Evolutionary conservation across 2,329 filamentous ascomycete genomes (phyloP).

Genomic region (Neurospora sp.): DNA sequence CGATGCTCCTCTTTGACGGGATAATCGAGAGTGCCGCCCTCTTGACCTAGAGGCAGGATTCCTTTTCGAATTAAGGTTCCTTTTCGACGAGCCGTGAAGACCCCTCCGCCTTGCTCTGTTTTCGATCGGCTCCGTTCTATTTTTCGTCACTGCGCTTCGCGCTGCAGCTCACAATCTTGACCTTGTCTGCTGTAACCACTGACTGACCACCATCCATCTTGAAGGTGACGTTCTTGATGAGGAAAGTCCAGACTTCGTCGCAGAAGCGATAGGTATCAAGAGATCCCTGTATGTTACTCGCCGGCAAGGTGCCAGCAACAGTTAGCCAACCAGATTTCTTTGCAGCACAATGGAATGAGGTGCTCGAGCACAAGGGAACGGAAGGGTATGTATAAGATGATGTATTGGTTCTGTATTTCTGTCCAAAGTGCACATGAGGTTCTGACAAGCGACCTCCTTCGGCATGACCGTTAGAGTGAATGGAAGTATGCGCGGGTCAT

Average conservation of each 20-base stretch:
- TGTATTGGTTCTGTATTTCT: background rate
- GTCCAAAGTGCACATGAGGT: background rate
- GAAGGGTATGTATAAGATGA: background rate
- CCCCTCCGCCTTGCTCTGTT: background rate
- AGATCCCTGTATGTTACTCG: constrained; percentile 56
- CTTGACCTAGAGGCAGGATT: background rate
- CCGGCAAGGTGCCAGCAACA: constrained; percentile 6
- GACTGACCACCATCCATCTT: constrained; percentile 78
- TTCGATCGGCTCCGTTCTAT: constrained; percentile 8
- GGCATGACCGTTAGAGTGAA: background rate
- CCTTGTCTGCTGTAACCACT: constrained; percentile 72
- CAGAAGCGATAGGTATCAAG: constrained; percentile 98
- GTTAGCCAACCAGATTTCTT: constrained; percentile 1
- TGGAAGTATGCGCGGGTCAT: background rate
- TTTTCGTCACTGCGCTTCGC: constrained; percentile 53
- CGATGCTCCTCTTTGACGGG: background rate
- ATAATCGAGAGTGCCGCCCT: background rate
- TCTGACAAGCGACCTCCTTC: background rate
- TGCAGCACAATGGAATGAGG: background rate
- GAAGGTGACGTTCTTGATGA: constrained; percentile 98
- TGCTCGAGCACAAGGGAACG: background rate
- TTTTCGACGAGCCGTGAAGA: background rate
- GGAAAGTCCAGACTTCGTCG: constrained; percentile 98
- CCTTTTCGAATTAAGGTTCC: background rate
- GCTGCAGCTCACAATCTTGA: constrained; percentile 98